Conservation (phyloP, 2,329 filamentous ascomycete species). For the Pseudophaeomoniella oleicola region DNA sequence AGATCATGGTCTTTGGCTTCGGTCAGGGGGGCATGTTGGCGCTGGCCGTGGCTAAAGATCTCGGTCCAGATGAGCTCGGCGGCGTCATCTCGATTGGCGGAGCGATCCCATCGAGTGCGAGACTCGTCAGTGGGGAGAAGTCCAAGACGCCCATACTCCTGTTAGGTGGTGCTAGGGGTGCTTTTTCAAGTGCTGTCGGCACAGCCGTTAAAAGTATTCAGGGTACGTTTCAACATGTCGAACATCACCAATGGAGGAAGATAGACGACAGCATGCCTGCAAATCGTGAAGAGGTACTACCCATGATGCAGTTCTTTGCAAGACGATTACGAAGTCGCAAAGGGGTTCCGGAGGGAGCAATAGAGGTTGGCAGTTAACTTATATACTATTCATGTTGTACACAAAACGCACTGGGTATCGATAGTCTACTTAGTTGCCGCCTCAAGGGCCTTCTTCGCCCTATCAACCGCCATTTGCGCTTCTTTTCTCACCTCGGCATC, state of each 20-base stretch:
- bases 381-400: conserved; percentile 2
- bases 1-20: conserved; percentile 52
- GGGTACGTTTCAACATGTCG: conserved; percentile 50
- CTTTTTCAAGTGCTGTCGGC: conserved; percentile 39
- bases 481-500: conserved; percentile 20
- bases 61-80: conserved; percentile 19
- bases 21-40: conserved; percentile 53
- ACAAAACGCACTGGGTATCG: too few species aligned
- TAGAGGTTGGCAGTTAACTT: conserved; percentile 19
- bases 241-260: conserved; percentile 55
- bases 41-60: conserved; percentile 37
- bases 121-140: conserved; percentile 15
- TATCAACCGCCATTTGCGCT: conserved; percentile 28
- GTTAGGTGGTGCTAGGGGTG: conserved; percentile 22
- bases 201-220: conserved; percentile 50
- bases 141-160: conserved; percentile 26
- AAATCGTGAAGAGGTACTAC: conserved; percentile 70
- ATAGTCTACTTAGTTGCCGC: too few species aligned
- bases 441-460: conserved; percentile 32
- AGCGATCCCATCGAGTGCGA: conserved; percentile 20
- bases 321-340: conserved; percentile 25
- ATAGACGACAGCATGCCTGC: conserved; percentile 69
- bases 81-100: conserved; percentile 29
- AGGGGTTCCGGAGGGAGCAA: conserved; percentile 29
- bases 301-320: conserved; percentile 66